Evolutionary conservation across 306 rosid genomes (phyloP).

Genomic region (Herpetospermum pedunculosum): DNA sequence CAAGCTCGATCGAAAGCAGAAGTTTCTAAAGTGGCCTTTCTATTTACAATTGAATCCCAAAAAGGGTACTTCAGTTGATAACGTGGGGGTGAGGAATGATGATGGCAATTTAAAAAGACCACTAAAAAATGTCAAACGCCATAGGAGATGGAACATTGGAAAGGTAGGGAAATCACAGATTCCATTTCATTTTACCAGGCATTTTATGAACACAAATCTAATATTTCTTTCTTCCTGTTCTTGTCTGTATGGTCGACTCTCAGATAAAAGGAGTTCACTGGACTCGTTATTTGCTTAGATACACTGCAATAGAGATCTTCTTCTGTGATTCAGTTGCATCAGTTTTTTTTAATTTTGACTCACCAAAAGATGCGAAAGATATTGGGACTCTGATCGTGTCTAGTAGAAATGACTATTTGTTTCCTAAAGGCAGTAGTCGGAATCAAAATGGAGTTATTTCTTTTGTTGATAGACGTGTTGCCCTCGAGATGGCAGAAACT

Average conservation of each 20-base stretch:
- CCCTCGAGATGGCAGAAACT: conserved; percentile 83
- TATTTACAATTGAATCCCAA: conserved; percentile 46
- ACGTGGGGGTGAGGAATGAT: conserved; percentile 39
- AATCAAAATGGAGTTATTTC: conserved; percentile 70
- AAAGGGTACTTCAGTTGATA: conserved; percentile 35
- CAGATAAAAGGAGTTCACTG: conserved; percentile 86
- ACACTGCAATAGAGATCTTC: conserved; percentile 87
- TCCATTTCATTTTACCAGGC: conserved; percentile 2
- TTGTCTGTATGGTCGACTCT: conserved; percentile 15
- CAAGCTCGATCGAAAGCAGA: conserved; percentile 58
- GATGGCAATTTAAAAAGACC: conserved; percentile 35
- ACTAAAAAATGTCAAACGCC: conserved; percentile 72
- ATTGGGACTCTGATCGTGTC: conserved; percentile 75
- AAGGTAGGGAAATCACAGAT: conserved; percentile 39
- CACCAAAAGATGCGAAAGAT: conserved; percentile 85
- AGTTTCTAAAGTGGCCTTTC: conserved; percentile 39
- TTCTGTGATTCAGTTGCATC: conserved; percentile 84
- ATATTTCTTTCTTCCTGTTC: conserved; percentile 2
- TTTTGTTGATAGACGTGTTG: conserved; percentile 79
- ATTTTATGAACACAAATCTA: neutral
- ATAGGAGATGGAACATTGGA: conserved; percentile 83
- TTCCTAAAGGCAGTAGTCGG: conserved; percentile 73
- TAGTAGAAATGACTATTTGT: conserved; percentile 68
- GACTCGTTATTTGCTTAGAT: conserved; percentile 92
- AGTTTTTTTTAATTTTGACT: conserved; percentile 67